Percentiles rank a stretch among this genome's conserved stretches.
Conservation (phyloP, 2,329 filamentous ascomycete species). For the Didymella glomerata region DNA sequence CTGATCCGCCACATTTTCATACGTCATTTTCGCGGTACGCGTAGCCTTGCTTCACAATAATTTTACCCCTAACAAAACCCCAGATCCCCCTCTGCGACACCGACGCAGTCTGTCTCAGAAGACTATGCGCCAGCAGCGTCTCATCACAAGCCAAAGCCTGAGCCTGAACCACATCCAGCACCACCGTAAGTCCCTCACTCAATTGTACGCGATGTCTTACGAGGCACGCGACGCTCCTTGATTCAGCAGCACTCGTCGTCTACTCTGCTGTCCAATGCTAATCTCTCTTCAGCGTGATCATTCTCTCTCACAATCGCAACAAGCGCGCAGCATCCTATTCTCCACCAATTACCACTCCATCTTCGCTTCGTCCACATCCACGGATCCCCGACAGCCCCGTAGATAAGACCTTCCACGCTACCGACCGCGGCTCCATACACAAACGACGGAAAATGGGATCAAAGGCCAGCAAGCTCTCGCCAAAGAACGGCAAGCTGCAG, state of each 20-base stretch:
- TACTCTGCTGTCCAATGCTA: neutral
- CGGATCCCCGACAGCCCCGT: neutral
- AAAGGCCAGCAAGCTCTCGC: conserved; percentile 37
- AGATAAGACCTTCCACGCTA: neutral
- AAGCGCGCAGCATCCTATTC: conserved; percentile 24
- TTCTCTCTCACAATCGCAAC: conserved; percentile 19
- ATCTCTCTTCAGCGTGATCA: conserved; percentile 26
- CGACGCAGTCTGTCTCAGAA: conserved; percentile 12
- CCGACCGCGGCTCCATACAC: neutral
- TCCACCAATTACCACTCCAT: conserved; percentile 6
- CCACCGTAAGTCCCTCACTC: conserved; percentile 19
- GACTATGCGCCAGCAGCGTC: neutral
- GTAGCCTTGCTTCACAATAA: conserved; percentile 23
- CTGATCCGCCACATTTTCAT: conserved; percentile 28
- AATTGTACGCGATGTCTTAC: neutral
- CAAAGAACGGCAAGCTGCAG: conserved; percentile 32
- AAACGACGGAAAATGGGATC: conserved; percentile 40
- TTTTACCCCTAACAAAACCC: conserved; percentile 11
- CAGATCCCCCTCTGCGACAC: conserved; percentile 10
- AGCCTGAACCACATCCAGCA: conserved; percentile 21
- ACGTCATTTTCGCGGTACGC: conserved; percentile 40
- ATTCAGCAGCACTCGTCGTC: neutral
- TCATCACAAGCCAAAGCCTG: conserved; percentile 12
- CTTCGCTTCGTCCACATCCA: neutral
- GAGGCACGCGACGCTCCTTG: conserved; percentile 4